phyloP scores from a whole-genome alignment of 768 basidiomycete genomes.

The Mycena vitilis region DNA sequence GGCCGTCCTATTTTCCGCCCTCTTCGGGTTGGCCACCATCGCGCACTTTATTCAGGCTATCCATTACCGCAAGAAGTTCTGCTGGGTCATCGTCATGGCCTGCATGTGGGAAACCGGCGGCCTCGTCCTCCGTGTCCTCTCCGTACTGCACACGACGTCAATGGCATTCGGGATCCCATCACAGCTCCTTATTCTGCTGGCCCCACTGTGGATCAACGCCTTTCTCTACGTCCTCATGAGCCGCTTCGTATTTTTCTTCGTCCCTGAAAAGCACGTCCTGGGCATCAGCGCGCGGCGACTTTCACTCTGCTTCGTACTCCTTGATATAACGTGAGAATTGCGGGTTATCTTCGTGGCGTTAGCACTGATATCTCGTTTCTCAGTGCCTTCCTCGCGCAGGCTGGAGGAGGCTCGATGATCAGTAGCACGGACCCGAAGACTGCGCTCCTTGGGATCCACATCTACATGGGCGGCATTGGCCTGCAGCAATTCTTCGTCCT shows the following conservation, averaged over 20 bases:
- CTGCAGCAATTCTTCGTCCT: constrained; percentile 40
- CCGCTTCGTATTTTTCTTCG: constrained; percentile 38
- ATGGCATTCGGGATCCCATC: constrained; percentile 22
- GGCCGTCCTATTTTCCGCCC: constrained; percentile 36
- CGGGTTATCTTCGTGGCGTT: neutral
- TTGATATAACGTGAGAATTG: constrained; percentile 36
- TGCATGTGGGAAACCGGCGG: constrained; percentile 38
- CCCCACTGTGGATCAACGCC: constrained; percentile 43
- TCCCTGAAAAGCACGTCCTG: constrained; percentile 36
- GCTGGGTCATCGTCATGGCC: constrained; percentile 42
- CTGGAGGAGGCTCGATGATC: constrained; percentile 33
- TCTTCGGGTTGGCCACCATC: constrained; percentile 36
- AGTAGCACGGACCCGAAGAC: constrained; percentile 13
- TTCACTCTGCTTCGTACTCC: constrained; percentile 33
- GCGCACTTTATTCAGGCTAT: constrained; percentile 37
- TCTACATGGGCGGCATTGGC: constrained; percentile 43
- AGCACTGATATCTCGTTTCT: too few species aligned
- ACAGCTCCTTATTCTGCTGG: constrained; percentile 39
- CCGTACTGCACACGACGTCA: constrained; percentile 28
- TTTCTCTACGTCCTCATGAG: constrained; percentile 41
- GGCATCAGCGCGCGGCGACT: constrained; percentile 36
- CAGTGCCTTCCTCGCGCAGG: constrained; percentile 40
- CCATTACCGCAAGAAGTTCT: constrained; percentile 39
- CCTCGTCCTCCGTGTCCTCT: constrained; percentile 32
- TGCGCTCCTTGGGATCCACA: constrained; percentile 33